Percentiles rank a stretch among this genome's conserved stretches.
Evolutionary conservation across 495 filamentous ascomycete genomes (phyloP).

Genomic region (Penicillium bialowiezense): DNA sequence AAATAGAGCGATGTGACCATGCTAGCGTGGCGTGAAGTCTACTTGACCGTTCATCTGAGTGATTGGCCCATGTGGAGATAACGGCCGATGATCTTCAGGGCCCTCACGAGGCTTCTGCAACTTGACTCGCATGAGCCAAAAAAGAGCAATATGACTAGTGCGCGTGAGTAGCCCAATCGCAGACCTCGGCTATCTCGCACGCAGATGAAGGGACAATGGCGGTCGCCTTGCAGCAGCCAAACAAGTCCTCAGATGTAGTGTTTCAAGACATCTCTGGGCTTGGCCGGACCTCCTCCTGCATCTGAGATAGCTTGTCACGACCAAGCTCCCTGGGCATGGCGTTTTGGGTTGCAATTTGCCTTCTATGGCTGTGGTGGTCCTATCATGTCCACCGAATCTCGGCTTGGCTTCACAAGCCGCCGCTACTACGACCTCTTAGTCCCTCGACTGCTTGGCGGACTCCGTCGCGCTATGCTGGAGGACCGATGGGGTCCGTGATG

Average conservation of each 20-base stretch:
- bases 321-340: constrained; percentile 16
- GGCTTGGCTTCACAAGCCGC: constrained; percentile 6
- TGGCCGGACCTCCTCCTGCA: constrained; percentile 20
- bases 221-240: constrained; percentile 20
- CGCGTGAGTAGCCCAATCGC: constrained; percentile 1
- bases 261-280: constrained; percentile 1
- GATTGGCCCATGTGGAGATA: constrained; percentile 24
- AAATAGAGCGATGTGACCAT: constrained; percentile 19
- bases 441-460: constrained; percentile 14
- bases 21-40: constrained; percentile 7
- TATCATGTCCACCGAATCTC: constrained; percentile 11
- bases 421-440: constrained; percentile 4
- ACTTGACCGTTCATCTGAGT: background rate
- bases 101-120: background rate
- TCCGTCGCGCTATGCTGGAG: constrained; percentile 16
- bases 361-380: constrained; percentile 8
- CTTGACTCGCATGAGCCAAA: background rate
- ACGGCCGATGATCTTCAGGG: constrained; percentile 26
- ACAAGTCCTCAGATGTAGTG: constrained; percentile 11
- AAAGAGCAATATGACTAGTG: background rate
- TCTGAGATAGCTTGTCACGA: constrained; percentile 18
- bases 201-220: constrained; percentile 7
- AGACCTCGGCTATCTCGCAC: background rate
- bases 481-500: constrained; percentile 26
- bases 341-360: constrained; percentile 4